Base-by-base conservation (phyloP, 768 basidiomycete species). In the Psilocybe azurescens region DNA sequence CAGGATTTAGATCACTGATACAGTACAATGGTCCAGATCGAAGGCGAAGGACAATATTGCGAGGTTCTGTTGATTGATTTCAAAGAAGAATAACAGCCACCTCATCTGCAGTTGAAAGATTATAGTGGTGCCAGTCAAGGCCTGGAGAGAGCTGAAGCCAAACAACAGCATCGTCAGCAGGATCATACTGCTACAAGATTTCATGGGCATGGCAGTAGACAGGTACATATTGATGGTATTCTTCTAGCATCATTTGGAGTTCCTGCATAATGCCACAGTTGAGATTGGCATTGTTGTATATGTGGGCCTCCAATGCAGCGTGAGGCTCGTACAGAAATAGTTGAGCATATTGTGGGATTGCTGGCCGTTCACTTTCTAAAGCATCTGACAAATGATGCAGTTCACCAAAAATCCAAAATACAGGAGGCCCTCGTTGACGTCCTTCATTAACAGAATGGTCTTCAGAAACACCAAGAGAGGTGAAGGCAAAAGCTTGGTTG, bases 401-500 rank as follows among this genome's bases (percentile, higher is more conserved):
- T 44, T 75, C 66, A 0, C 76, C 78, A 65, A 67, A 72, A 5
- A 83, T 74, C 0, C 63, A 56, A 57, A 78, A 81, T 7, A 75
- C 69, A 13, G 71, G 75, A 3, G 74, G 65, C 0, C 67, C 67
- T 18, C 18, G 20, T 0, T 28, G 20, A 10, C n/a, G 20, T 7
- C 73, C 68, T 38, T 65, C 44, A 36, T 73, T 69, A 32, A 76
- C 54, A 2, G 61, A 56, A 13, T 72, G 38, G 59, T 80, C 77
- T 28, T 75, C 63, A 4, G 62, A 49, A 1, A 74, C 73, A 9
- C 73, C 73, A 0, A 81, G 32, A 0, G 79, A 81, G 0, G 75
- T 78, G 57, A 81, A 80, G 0, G 79, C 68, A 50, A 83, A 67
- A 1, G 81, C 74, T 39, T 66, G 64, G 56, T 83, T 84, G 47